Conservation (phyloP, 495 filamentous ascomycete species). For the Penicillium chermesinum region DNA sequence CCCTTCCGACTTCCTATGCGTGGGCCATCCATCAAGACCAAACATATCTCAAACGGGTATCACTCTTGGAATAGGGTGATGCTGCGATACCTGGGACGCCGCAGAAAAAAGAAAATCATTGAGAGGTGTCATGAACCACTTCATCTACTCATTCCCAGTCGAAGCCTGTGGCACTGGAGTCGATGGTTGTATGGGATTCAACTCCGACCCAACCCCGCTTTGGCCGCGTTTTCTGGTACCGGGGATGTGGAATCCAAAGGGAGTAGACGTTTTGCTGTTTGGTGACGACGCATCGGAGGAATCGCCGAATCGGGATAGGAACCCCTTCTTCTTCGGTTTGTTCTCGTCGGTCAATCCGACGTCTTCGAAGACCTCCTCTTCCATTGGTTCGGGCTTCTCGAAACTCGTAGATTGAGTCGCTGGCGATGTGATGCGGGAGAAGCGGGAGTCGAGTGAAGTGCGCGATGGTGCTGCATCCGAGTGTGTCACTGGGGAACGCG, state of each 20-base stretch:
- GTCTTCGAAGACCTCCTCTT: slow-evolving; percentile 84
- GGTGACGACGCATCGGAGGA: slow-evolving; percentile 36
- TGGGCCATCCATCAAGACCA: background rate
- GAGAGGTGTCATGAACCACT: background rate
- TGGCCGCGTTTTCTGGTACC: slow-evolving; percentile 65
- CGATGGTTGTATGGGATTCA: slow-evolving; percentile 50
- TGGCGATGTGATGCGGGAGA: slow-evolving; percentile 47
- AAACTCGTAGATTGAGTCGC: slow-evolving; percentile 49
- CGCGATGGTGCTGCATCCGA: slow-evolving; percentile 55
- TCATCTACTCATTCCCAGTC: slow-evolving; percentile 22
- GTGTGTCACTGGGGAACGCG: slow-evolving; percentile 69
- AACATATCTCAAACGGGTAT: background rate
- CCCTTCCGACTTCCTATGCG: background rate
- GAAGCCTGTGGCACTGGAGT: slow-evolving; percentile 15
- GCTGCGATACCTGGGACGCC: background rate
- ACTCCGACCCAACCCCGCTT: slow-evolving; percentile 66
- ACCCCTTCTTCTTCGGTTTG: slow-evolving; percentile 68
- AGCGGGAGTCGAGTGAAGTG: slow-evolving; percentile 73
- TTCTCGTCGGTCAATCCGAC: slow-evolving; percentile 79
- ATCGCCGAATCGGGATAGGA: slow-evolving; percentile 84
- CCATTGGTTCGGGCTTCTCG: slow-evolving; percentile 51
- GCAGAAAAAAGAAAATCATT: background rate
- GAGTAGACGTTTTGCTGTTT: slow-evolving; percentile 44
- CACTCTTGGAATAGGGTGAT: background rate
- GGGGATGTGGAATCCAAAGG: slow-evolving; percentile 59